phyloP scores from a whole-genome alignment of 257 asterid species.

The Fraxinus quadrangulata region DNA sequence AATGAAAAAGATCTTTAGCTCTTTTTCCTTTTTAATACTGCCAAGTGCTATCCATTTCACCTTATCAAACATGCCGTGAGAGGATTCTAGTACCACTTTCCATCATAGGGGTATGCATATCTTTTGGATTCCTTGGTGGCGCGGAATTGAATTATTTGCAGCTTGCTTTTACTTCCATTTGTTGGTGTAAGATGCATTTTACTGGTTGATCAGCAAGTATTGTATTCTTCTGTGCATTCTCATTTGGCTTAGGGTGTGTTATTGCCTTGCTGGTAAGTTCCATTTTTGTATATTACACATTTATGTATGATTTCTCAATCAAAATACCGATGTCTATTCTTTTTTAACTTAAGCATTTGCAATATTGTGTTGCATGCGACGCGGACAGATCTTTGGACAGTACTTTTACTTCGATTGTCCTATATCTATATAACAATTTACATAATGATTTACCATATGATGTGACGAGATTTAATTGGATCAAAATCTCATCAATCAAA shows the following conservation, averaged over 20 bases:
- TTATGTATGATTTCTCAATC: conserved; percentile 34
- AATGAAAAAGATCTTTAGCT: conserved; percentile 21
- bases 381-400: background rate
- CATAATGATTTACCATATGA: too few relatives aligned
- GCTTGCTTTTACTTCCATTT: conserved; percentile 33
- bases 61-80: background rate
- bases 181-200: conserved; percentile 31
- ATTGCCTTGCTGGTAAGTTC: conserved; percentile 20
- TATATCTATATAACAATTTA: too few relatives aligned
- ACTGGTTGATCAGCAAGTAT: conserved; percentile 30
- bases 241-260: conserved; percentile 25
- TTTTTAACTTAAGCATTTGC: conserved; percentile 1
- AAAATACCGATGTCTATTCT: conserved; percentile 20
- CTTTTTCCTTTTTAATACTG: conserved; percentile 9
- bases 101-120: background rate
- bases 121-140: conserved; percentile 28
- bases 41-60: background rate
- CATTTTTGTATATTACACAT: conserved; percentile 43
- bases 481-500: too few relatives aligned
- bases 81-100: conserved; percentile 20
- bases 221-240: conserved; percentile 19
- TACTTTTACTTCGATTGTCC: background rate
- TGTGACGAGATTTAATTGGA: too few relatives aligned
- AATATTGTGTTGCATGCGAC: background rate
- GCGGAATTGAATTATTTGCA: conserved; percentile 36